phyloP scores from a whole-genome alignment of 148 eudicot species.

The Arctostaphylos glauca region DNA sequence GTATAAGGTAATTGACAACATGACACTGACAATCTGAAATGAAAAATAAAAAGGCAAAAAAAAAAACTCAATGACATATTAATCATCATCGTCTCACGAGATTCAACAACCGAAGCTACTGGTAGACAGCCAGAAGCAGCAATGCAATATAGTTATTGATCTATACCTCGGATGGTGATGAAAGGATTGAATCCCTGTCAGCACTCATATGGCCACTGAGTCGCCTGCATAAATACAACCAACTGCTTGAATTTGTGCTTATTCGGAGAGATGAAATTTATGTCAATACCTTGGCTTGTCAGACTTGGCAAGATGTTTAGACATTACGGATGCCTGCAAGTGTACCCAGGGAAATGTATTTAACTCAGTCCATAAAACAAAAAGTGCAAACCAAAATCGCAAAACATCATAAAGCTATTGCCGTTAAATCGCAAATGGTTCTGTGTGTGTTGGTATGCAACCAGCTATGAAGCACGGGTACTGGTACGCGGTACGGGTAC shows the following conservation, averaged over 20 bases:
- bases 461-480: too few species aligned
- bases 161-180: slow-evolving; percentile 44
- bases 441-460: background rate
- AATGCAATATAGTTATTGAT: background rate
- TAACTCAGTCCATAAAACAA: too few species aligned
- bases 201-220: slow-evolving; percentile 38
- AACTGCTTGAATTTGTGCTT: background rate
- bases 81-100: background rate
- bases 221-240: slow-evolving; percentile 34
- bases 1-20: background rate
- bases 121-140: background rate
- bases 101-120: too few species aligned
- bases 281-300: slow-evolving; percentile 63
- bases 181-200: slow-evolving; percentile 46
- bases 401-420: background rate
- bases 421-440: slow-evolving; percentile 5
- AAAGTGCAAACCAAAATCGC: background rate
- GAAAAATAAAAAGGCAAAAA: background rate
- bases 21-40: background rate
- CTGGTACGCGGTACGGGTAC: too few species aligned
- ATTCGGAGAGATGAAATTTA: background rate
- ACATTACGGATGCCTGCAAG: slow-evolving; percentile 81
- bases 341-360: background rate
- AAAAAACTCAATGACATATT: background rate
- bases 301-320: slow-evolving; percentile 66